Evolutionary conservation across 2,329 filamentous ascomycete species (phyloP), one percentile per base, ranked within the genome.

Genomic region (Hypoxylon rubiginosum): DNA sequence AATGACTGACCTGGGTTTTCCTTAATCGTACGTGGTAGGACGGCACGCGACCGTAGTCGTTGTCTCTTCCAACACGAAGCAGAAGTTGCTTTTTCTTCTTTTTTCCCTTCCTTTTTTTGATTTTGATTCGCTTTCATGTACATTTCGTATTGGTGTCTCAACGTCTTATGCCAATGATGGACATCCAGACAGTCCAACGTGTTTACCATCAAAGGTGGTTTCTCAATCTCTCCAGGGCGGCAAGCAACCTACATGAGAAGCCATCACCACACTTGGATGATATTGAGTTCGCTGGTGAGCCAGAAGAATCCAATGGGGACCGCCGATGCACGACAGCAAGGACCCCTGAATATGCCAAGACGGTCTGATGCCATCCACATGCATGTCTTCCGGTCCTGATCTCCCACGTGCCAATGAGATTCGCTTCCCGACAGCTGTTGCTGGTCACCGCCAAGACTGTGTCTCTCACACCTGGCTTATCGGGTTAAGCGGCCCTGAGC

Each of bases 321-420:
- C 19, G 45, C 56, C 51, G 62, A 26, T 9, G 15, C 46, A 28
- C 26, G 19, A 34, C 28, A 45, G 7, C 48, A 49, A 63, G 11
- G 41, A 50, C 17, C 52, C 43, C 15, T 48, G 60, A 24, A 53
- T 39, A 17, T 52, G 66, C 66, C 66, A 68, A 65, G 66, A 41
- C 46, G 21, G n/a, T 60, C 45, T 54, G 58, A 52, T 62, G 50
- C 59, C 39, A 58, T 61, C 56, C 24, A 3, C 28, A 45, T 64
- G 57, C 60, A 64, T 17, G 57, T 56, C 51, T 60, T 59, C 17
- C 21, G 24, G 53, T 26, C 54, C 63, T 53, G 41, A 61, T 11
- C 34, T 61, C 39, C 56, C 66, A 68, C 41, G 56, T 66, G 56
- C 66, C 54, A 64, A 64, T 62, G 48, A 64, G 56, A 59, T 66